Percentiles rank a stretch among this genome's conserved stretches.
Evolutionary conservation across 257 asterid genomes (phyloP).

Genomic region (Echium plantagineum): DNA sequence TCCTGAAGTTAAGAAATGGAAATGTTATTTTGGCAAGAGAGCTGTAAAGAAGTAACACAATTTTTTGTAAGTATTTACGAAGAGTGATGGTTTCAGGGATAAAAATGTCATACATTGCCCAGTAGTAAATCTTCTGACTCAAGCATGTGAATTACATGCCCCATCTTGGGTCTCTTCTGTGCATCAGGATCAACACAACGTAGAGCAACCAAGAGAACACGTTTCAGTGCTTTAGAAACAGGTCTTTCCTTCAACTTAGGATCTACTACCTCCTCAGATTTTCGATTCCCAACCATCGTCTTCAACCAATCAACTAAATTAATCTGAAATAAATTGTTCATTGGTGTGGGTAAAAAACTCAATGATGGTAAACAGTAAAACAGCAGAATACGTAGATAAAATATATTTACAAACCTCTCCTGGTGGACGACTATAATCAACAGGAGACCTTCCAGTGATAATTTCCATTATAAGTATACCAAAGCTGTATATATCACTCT

Average conservation of each 20-base stretch:
- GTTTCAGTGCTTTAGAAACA: slow-evolving; percentile 67
- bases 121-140: slow-evolving; percentile 72
- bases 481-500: slow-evolving; percentile 86
- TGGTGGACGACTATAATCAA: slow-evolving; percentile 62
- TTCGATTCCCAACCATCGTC: slow-evolving; percentile 73
- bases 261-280: slow-evolving; percentile 87
- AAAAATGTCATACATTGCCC: slow-evolving; percentile 43
- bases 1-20: slow-evolving; percentile 33
- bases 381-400: slow-evolving; percentile 5
- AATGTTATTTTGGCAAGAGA: too few relatives aligned
- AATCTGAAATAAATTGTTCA: slow-evolving; percentile 35
- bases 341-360: slow-evolving; percentile 2
- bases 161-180: slow-evolving; percentile 92
- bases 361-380: background rate
- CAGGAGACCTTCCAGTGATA: slow-evolving; percentile 80
- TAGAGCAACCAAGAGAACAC: slow-evolving; percentile 81
- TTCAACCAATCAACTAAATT: slow-evolving; percentile 91
- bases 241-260: slow-evolving; percentile 76
- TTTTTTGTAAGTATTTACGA: too few relatives aligned
- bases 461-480: slow-evolving; percentile 93
- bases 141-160: slow-evolving; percentile 83
- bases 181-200: slow-evolving; percentile 96
- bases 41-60: too few relatives aligned
- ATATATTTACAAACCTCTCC: slow-evolving; percentile 55
- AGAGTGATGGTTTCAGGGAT: background rate